Evolutionary conservation across 345 rosid genomes (phyloP).

Genomic region (Hibiscus syriacus): DNA sequence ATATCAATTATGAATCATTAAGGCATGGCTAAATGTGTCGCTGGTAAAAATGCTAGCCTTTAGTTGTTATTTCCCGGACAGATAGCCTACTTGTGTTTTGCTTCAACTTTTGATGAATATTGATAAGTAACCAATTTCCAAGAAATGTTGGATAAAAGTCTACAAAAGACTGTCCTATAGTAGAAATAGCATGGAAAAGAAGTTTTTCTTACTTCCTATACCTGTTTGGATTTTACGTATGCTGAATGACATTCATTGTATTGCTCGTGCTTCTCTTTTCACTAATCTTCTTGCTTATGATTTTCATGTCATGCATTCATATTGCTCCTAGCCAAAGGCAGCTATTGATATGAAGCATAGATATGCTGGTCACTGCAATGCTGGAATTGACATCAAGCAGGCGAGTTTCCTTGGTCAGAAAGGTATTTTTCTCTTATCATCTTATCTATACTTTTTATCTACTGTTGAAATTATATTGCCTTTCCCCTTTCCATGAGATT

Average conservation of each 20-base stretch:
- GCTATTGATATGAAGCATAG: conserved; percentile 79
- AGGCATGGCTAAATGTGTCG: no score
- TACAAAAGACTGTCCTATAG: neutral
- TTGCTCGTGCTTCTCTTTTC: neutral
- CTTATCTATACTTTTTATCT: neutral
- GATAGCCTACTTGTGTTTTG: neutral
- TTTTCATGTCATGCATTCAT: neutral
- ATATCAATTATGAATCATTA: neutral
- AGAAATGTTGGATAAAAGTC: neutral
- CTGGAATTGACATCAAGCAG: conserved; percentile 9
- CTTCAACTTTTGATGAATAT: neutral
- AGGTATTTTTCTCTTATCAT: neutral
- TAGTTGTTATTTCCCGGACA: neutral
- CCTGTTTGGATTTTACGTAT: neutral
- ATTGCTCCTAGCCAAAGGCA: conserved; percentile 55
- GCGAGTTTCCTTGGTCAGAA: conserved; percentile 10
- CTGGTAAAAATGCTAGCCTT: neutral
- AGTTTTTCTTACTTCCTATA: neutral
- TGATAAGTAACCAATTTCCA: neutral
- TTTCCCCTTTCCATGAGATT: neutral
- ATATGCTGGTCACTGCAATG: conserved; percentile 26
- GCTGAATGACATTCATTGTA: neutral
- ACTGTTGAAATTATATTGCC: neutral
- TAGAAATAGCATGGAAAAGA: neutral
- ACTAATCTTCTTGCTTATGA: neutral